Evolutionary conservation across 495 filamentous ascomycete genomes (phyloP), one percentile per base, ranked within the genome.

Genomic region (Choiromyces venosus): DNA sequence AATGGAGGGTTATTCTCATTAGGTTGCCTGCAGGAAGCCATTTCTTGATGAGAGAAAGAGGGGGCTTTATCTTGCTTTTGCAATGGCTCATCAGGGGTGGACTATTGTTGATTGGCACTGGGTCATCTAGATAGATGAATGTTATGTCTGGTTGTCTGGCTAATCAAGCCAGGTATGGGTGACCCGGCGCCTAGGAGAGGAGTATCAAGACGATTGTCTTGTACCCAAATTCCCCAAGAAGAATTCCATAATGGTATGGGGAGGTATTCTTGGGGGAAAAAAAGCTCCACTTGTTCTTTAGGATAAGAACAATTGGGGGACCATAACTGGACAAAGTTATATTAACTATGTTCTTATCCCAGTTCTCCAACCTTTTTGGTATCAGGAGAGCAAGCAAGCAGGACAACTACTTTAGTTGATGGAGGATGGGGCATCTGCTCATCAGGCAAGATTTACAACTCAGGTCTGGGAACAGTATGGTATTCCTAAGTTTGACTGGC

Each of bases 331-430:
- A 21, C 7, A 46, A 25, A 66, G 68, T 0, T 77, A 74, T 65
- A 21, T 67, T 1, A 21, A 74, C 29, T 29, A 74, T 71, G 46
- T 74, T 5, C 19, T 77, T 1, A 18, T 19, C 8, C 44, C 74
- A 12, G 37, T 67, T 10, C 33, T 74, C 21, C 68, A 68, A 39
- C 72, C 72, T 5, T 42, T 78, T 36, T 78, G 76, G 73, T 71
- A 66, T 66, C 37, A 33, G 21, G 39, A 68, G 39, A 67, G 69
- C 37, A 4, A 61, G 25, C 18, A 19, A 46, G 33, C 67, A 6
- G 44, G 25, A 1, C 3, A 40, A 3, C 8, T 19, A 14, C 46
- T 76, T 33, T 69, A 37, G 65, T 5, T 78, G 37, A 72, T 72
- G 56, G 73, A 75, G 19, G 67, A 76, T 61, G 56, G 38, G 7